A percentile compares a stretch with the other conserved stretches of the same genome.
These are phyloP conservation scores for Emmonsia crescens DNA, from an alignment of 2,329 filamentous ascomycete species.

Conservation along the genomic window DNA sequence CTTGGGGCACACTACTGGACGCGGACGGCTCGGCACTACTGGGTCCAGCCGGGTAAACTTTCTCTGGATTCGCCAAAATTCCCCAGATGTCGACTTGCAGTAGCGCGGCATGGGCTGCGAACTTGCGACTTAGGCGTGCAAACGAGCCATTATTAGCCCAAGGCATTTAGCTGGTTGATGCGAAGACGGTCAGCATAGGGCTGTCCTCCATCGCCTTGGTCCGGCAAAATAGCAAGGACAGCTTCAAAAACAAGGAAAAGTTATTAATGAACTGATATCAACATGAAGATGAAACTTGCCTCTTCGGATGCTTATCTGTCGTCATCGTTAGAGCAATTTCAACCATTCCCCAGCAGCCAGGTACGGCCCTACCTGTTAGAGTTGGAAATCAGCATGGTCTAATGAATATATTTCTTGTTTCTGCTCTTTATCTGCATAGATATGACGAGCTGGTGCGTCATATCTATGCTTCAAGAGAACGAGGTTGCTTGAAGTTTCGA, in stretches of 20 bases:
- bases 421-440: neutral
- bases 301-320: neutral
- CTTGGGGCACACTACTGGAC: neutral
- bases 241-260: neutral
- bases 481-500: neutral
- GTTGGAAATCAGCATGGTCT: neutral
- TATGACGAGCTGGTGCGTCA: neutral
- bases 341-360: neutral
- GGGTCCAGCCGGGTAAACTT: neutral
- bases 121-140: neutral
- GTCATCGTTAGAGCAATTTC: neutral
- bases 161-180: neutral
- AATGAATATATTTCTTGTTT: neutral
- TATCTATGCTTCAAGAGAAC: neutral
- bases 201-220: neutral
- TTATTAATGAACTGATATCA: neutral
- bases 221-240: neutral
- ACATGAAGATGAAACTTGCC: neutral
- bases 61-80: neutral
- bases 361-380: neutral
- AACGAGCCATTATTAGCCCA: neutral
- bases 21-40: neutral
- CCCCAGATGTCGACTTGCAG: neutral
- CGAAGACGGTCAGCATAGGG: neutral
- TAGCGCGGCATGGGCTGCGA: neutral